Conservation (phyloP, 371 early-diverging fungal genomes). For the Mortierella sp. region DNA sequence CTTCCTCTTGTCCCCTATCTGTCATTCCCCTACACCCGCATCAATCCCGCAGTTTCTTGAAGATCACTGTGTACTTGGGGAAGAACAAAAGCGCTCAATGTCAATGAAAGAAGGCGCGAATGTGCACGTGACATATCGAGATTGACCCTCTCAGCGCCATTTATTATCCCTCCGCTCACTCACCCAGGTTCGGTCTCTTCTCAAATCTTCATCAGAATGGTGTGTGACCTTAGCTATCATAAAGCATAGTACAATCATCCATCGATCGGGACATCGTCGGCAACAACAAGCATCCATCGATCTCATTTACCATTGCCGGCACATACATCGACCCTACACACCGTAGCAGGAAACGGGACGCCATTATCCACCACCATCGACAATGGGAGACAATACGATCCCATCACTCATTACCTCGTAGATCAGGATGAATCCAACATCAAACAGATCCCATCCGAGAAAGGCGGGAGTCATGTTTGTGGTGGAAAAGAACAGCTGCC, state of each 20-base stretch:
- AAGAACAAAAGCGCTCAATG: background rate
- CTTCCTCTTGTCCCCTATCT: no score
- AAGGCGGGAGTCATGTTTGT: background rate
- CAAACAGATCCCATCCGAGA: conserved; percentile 11
- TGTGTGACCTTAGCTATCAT: conserved; percentile 9
- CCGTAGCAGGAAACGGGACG: background rate
- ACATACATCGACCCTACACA: background rate
- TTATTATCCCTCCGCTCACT: conserved; percentile 49
- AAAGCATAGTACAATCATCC: background rate
- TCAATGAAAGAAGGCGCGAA: background rate
- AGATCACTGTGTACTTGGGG: background rate
- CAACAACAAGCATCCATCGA: background rate
- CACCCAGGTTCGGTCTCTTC: conserved; percentile 29
- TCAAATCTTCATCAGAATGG: conserved; percentile 18
- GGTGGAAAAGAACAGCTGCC: conserved; percentile 39
- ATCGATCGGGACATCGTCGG: conserved; percentile 3
- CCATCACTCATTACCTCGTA: background rate
- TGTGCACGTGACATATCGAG: background rate
- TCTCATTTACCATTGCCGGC: background rate
- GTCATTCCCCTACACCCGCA: background rate
- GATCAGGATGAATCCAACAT: conserved; percentile 20
- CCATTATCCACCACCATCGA: background rate
- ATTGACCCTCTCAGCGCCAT: background rate
- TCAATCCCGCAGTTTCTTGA: background rate
- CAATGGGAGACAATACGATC: background rate